phyloP scores from a whole-genome alignment of 192 early-diverging fungal genomes.

The Backusella tuberculispora region DNA sequence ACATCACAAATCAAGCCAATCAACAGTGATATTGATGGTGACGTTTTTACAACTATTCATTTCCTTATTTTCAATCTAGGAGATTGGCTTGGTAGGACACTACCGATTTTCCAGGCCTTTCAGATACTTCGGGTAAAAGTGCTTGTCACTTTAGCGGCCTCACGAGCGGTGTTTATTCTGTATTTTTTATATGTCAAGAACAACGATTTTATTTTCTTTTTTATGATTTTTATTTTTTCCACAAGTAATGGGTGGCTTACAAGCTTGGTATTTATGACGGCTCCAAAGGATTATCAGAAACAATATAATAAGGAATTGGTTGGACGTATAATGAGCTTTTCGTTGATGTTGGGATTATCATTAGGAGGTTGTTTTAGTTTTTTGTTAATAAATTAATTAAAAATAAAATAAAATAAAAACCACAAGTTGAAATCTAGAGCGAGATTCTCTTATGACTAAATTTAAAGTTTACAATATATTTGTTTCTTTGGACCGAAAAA shows the following conservation, averaged over 20 bases:
- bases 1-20: constrained; percentile 65
- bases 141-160: constrained; percentile 47
- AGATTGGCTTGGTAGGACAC: constrained; percentile 69
- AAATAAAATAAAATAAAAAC: neutral
- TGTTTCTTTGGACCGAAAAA: constrained; percentile 23
- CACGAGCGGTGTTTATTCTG: constrained; percentile 63
- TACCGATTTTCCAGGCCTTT: constrained; percentile 52
- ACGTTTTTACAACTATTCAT: constrained; percentile 68
- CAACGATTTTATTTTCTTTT: constrained; percentile 54
- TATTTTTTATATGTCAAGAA: constrained; percentile 59
- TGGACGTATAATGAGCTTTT: constrained; percentile 69
- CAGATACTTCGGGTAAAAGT: constrained; percentile 48
- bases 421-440: neutral
- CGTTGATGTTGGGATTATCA: constrained; percentile 67
- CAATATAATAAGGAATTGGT: constrained; percentile 50
- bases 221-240: constrained; percentile 60
- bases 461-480: neutral
- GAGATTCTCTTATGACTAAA: neutral
- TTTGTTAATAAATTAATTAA: constrained; percentile 36
- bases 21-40: constrained; percentile 45
- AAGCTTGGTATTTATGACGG: constrained; percentile 66
- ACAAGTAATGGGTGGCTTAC: constrained; percentile 70
- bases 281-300: constrained; percentile 34
- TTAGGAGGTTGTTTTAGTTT: constrained; percentile 65
- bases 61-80: constrained; percentile 75